Base-by-base conservation (phyloP, 116 monocot species). In the Zostera marina region DNA sequence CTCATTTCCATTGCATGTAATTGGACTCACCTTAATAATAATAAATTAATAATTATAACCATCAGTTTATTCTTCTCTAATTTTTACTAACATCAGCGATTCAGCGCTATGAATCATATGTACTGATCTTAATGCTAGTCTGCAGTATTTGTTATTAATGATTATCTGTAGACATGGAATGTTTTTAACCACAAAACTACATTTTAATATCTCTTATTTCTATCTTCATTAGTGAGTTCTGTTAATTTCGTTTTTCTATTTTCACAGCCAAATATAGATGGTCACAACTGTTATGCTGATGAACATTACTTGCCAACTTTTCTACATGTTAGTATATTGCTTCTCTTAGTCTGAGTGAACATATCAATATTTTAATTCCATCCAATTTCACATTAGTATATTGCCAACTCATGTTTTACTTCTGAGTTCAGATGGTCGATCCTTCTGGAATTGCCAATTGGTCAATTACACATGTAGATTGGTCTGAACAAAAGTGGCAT, bases 301-400 rank as follows among this genome's bases (percentile, higher is more conserved):
- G 92, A 92, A 60, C 92, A 92, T 72, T 92, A 92, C 65, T 54
- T 92, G 56, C 87, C 87, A 58, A 92, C 92, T 4, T 68, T 92
- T 8, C 81, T 92, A 67, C 22, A 78, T 81, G 92, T 92, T 48
- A 74, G 81, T 24, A 65, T 51, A 54, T 40, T 1, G 46, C 7
- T 54, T 41, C 54, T 25, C 16, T 25, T n/a, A 16, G 16, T 20
- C 52, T 22, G 20, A 9, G 52, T 53, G 2, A 20, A n/a, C 9
- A 24, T 6, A 25, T 26, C 54, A 13, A 1, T 15, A 54, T 23
- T 23, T 11, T n/a, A n/a, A 12, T 23, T 26, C 8, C 19, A 10
- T 8, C 22, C 11, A 55, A 12, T 38, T n/a, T n/a, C n/a, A n/a
- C n/a, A n/a, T n/a, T n/a, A n/a, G n/a, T n/a, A n/a, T n/a, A n/a